These are phyloP conservation scores for Chlorella variabilis DNA, from an alignment of 163 green algal species.

Conservation along the genomic window DNA sequence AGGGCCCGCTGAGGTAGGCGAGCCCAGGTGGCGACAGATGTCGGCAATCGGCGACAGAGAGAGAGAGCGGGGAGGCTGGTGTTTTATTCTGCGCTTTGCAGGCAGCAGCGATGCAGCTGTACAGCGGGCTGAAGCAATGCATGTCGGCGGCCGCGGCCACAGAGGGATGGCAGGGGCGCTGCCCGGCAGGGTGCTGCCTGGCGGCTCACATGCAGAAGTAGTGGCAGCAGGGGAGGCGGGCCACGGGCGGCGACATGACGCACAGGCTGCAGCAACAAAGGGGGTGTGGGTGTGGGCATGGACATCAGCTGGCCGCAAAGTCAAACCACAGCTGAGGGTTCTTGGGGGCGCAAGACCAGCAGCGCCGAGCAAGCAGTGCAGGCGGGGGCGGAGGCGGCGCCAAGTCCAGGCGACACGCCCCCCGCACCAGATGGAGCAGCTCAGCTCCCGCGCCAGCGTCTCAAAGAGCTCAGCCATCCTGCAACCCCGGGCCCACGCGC, in stretches of 20 bases:
- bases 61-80: too few species aligned
- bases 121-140: not conserved
- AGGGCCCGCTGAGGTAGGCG: too few species aligned
- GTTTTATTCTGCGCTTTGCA: too few species aligned
- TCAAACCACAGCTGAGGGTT: not conserved
- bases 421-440: constrained; percentile 46
- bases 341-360: too few species aligned
- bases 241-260: constrained; percentile 54
- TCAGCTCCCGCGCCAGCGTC: constrained; percentile 26
- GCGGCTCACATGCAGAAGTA: constrained; percentile 71
- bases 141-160: not conserved
- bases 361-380: too few species aligned
- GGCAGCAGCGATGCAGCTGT: too few species aligned
- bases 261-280: constrained; percentile 47
- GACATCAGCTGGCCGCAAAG: too few species aligned
- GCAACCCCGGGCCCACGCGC: not conserved
- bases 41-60: too few species aligned
- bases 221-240: constrained; percentile 67
- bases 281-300: too few species aligned
- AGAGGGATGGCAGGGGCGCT: not conserved
- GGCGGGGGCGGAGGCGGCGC: too few species aligned
- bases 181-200: not conserved
- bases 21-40: too few species aligned
- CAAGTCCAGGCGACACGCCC: too few species aligned
- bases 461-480: constrained; percentile 24